phyloP scores from a whole-genome alignment of 176 grass and related monocot genomes.

The Ampelocalamus luodianensis region DNA sequence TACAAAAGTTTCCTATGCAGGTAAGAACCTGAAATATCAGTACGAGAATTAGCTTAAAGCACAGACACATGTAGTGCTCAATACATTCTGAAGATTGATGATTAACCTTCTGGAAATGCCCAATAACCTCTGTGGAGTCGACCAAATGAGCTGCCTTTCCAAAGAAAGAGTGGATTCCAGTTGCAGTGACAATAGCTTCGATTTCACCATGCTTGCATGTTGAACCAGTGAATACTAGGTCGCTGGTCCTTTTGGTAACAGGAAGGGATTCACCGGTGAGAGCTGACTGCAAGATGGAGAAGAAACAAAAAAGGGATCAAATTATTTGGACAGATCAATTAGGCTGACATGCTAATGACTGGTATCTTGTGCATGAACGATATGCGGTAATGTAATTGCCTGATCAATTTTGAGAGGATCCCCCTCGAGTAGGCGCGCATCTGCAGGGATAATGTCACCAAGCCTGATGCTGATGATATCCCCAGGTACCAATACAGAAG shows the following conservation, averaged over 20 bases:
- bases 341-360: background rate
- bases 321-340: constrained; percentile 14
- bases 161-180: constrained; percentile 67
- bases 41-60: background rate
- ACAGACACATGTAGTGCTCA: background rate
- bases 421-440: constrained; percentile 73
- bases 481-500: constrained; percentile 66
- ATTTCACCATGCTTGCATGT: constrained; percentile 90
- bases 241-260: constrained; percentile 64
- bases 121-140: constrained; percentile 70
- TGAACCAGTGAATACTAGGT: constrained; percentile 70
- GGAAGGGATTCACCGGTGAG: constrained; percentile 85
- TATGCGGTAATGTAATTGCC: constrained; percentile 22
- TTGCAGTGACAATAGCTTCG: constrained; percentile 72
- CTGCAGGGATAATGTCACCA: constrained; percentile 80
- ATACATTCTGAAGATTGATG: constrained; percentile 9
- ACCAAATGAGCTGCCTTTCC: constrained; percentile 85
- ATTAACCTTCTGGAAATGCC: constrained; percentile 82
- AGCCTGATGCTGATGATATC: constrained; percentile 83
- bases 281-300: constrained; percentile 58
- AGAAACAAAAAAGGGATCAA: background rate
- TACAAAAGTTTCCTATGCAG: constrained; percentile 89
- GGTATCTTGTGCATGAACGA: background rate
- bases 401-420: constrained; percentile 91
- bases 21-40: constrained; percentile 71